Base-by-base conservation (phyloP, 148 eudicot genomes). In the Camellia granthamiana region DNA sequence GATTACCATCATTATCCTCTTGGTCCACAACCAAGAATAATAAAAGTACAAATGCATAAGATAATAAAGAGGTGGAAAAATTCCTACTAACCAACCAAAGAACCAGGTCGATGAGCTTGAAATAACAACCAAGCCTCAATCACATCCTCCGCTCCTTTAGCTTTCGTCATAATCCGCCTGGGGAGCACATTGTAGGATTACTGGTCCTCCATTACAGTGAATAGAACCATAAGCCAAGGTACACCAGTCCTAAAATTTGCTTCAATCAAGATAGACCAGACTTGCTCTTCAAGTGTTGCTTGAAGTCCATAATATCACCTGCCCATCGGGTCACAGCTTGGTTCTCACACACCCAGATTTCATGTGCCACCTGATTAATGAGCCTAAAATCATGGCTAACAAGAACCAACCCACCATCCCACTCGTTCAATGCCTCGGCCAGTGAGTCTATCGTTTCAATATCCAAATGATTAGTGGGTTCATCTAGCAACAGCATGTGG, bases 401-500 rank as follows among this genome's bases (percentile, higher is more conserved):
- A 62, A 94, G 90, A 66, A 94, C 98, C 93, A 94, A 23, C 7
- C 98, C 97, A 7, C 97, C 98, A 74, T 94, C 98, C 97, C 97
- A 94, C 74, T 92, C 97, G 51, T 92, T 92, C 80, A 94, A 81
- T 0, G 98, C 98, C 90, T 92, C 97, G 1, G 97, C 98, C 74
- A 94, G 82, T 1, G 98, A 94, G 84, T 94, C 96, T 14, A 94
- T 94, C 0, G 96, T 94, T 88, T 94, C 96, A 47, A 94, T 90
- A 83, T 94, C 98, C 92, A 94, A 86, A 79, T 94, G 98, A 79
- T 94, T 94, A 23, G 98, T 94, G 12, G 98, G 98, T 84, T 94
- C 98, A 79, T 94, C 98, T 55, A 94, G 69, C 80, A 94, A 82
- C 80, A 94, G 81, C 97, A 94, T 85, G 4, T 94, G 95, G 7